Conservation (phyloP, 306 rosid genomes). For the Psophocarpus tetragonolobus region DNA sequence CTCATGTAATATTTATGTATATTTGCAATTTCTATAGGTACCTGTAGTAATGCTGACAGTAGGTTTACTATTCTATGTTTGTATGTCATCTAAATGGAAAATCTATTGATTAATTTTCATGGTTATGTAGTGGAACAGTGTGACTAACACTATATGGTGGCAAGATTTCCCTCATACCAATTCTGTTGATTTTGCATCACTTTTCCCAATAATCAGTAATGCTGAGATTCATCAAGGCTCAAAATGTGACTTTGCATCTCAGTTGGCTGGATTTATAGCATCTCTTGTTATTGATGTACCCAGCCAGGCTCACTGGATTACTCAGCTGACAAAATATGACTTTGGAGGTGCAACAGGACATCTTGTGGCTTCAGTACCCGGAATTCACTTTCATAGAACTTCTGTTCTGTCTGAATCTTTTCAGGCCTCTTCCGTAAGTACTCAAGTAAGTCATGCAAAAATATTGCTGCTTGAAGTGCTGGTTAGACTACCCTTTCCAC, state of each 20-base stretch:
- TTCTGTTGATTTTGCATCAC: constrained; percentile 55
- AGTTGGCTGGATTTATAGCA: constrained; percentile 87
- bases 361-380: constrained; percentile 79
- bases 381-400: constrained; percentile 61
- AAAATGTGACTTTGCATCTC: constrained; percentile 70
- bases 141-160: constrained; percentile 91
- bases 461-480: constrained; percentile 19
- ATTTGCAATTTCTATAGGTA: constrained; percentile 16
- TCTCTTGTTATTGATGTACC: constrained; percentile 70
- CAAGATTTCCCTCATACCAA: constrained; percentile 71
- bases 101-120: constrained; percentile 30
- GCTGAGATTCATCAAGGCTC: constrained; percentile 38
- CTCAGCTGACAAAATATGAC: constrained; percentile 72
- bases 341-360: constrained; percentile 69
- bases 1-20: constrained; percentile 12
- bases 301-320: constrained; percentile 71
- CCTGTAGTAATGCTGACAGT: background rate
- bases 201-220: constrained; percentile 51
- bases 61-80: constrained; percentile 23
- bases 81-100: background rate
- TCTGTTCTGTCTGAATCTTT: constrained; percentile 42
- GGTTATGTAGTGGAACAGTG: constrained; percentile 63
- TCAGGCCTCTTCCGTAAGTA: constrained; percentile 41
- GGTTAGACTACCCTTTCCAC: constrained; percentile 18
- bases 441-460: constrained; percentile 26